Conservation (phyloP, 1,284 basidiomycete genomes). For the Ceratorhiza oryzae-sativae region DNA sequence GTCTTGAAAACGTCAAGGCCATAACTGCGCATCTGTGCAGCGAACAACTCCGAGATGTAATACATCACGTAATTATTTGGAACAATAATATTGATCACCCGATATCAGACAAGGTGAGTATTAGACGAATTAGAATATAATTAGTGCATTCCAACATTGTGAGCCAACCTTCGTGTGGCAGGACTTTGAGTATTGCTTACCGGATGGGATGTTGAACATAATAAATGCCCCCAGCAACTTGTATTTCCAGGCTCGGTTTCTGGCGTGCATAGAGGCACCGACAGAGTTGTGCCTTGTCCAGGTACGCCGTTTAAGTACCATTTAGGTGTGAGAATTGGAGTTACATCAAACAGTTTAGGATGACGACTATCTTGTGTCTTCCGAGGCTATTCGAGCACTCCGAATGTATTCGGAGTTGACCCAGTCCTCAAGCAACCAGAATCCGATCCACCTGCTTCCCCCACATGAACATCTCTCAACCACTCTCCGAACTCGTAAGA, state of each 20-base stretch:
- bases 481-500: slow-evolving; percentile 20
- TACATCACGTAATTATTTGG: slow-evolving; percentile 21
- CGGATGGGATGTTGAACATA: slow-evolving; percentile 10
- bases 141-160: neutral
- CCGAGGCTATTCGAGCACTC: slow-evolving; percentile 26
- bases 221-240: slow-evolving; percentile 7
- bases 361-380: slow-evolving; percentile 23
- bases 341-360: neutral
- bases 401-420: slow-evolving; percentile 10
- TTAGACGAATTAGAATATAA: neutral
- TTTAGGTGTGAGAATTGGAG: neutral
- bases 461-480: slow-evolving; percentile 33
- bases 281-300: slow-evolving; percentile 24
- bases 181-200: neutral
- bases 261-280: slow-evolving; percentile 20
- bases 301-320: neutral
- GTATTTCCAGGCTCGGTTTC: slow-evolving; percentile 30
- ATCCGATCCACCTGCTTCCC: slow-evolving; percentile 29
- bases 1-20: slow-evolving; percentile 21
- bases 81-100: slow-evolving; percentile 8
- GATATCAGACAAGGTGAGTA: neutral
- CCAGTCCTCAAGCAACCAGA: neutral
- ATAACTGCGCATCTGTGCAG: slow-evolving; percentile 18
- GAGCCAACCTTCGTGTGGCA: neutral
- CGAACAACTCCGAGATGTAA: slow-evolving; percentile 12